A percentile compares a stretch with the other conserved stretches of the same genome.
Conservation (phyloP, 1,284 basidiomycete genomes). For the Apiotrichum domesticum region DNA sequence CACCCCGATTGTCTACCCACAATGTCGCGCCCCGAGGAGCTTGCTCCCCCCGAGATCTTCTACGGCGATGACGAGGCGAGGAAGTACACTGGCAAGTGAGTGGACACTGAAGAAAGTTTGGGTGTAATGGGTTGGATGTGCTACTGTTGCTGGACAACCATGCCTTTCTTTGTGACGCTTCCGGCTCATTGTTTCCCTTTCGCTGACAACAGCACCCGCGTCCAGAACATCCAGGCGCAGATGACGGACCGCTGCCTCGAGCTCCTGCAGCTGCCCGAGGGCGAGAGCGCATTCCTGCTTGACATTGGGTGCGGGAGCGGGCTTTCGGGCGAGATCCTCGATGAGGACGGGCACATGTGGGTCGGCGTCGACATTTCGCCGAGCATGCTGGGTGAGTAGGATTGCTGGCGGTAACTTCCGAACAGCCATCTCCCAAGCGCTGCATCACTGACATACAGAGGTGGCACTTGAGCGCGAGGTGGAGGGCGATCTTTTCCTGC, state of each 20-base stretch:
- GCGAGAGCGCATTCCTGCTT: constrained; percentile 71
- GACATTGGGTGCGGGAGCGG: constrained; percentile 99
- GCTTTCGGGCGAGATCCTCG: constrained; percentile 92
- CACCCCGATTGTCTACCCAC: constrained; percentile 1
- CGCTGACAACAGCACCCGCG: constrained; percentile 55
- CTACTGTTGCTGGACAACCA: no score
- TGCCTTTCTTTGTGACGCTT: no score
- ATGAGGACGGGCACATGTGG: constrained; percentile 87
- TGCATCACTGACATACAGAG: constrained; percentile 52
- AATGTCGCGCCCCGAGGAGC: constrained; percentile 94
- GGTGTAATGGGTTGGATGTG: no score
- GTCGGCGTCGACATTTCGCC: constrained; percentile 92
- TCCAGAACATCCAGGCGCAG: constrained; percentile 93
- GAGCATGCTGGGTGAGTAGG: constrained; percentile 82
- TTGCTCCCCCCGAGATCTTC: constrained; percentile 95
- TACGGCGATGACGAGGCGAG: constrained; percentile 92
- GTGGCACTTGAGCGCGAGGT: constrained; percentile 89
- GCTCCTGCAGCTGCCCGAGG: constrained; percentile 72
- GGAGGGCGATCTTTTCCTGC: constrained; percentile 85
- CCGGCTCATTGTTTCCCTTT: no score
- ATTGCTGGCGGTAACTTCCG: no score
- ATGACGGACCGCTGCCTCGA: constrained; percentile 97
- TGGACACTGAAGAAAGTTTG: neutral
- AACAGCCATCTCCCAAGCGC: no score
- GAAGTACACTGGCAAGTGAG: constrained; percentile 94